Evolutionary conservation across 768 basidiomycete species (phyloP).

Genomic region (Sporobolomyces phaffii): DNA sequence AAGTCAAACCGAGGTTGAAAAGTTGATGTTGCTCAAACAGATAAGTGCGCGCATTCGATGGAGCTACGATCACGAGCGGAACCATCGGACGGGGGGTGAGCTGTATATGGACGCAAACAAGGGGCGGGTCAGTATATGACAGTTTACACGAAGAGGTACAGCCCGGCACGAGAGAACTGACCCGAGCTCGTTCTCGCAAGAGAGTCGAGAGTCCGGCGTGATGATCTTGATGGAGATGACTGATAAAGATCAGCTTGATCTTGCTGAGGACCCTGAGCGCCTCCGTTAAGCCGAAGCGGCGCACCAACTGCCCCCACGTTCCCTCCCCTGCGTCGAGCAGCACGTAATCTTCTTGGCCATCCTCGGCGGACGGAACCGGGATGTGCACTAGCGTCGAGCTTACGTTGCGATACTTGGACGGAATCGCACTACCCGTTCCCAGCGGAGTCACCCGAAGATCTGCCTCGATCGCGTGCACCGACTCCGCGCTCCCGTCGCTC

Average conservation of each 20-base stretch:
- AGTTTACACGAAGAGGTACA: no score
- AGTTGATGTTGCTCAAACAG: slow-evolving; percentile 67
- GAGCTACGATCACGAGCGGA: slow-evolving; percentile 67
- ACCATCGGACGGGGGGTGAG: slow-evolving; percentile 58
- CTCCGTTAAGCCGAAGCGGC: slow-evolving; percentile 60
- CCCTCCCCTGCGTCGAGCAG: slow-evolving; percentile 90
- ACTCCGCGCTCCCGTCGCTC: neutral
- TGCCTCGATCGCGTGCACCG: slow-evolving; percentile 50
- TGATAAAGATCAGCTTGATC: slow-evolving; percentile 73
- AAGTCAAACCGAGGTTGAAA: slow-evolving; percentile 61
- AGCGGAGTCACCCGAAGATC: slow-evolving; percentile 68
- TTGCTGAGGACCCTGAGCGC: slow-evolving; percentile 54
- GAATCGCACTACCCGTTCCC: slow-evolving; percentile 82
- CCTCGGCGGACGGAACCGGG: slow-evolving; percentile 54
- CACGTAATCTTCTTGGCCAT: slow-evolving; percentile 47
- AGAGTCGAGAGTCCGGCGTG: slow-evolving; percentile 75
- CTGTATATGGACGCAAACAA: no score
- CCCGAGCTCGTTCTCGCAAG: slow-evolving; percentile 63
- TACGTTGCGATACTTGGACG: slow-evolving; percentile 75
- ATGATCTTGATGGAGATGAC: slow-evolving; percentile 88
- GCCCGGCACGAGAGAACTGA: slow-evolving; percentile 47
- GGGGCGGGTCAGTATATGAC: no score
- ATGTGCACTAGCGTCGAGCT: slow-evolving; percentile 71
- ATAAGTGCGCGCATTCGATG: slow-evolving; percentile 58
- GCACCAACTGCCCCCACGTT: slow-evolving; percentile 77